Evolutionary conservation across 306 rosid species (phyloP), one percentile per base, ranked within the genome.

Genomic region (Dalbergia cochinchinensis): DNA sequence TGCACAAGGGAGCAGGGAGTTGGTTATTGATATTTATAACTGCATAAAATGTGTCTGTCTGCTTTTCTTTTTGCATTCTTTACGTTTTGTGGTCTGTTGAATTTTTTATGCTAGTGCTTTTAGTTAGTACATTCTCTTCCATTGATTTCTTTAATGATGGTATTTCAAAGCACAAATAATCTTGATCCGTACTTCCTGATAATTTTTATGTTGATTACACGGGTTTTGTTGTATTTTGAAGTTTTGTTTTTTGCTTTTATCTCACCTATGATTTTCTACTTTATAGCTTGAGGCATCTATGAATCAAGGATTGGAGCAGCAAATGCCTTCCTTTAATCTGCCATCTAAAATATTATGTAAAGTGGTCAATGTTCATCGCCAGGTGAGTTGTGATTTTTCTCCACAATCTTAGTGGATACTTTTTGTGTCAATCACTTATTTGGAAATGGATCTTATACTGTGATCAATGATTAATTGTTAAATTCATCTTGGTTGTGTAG

Each of bases 291-390:
- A 94, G 87, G 99, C 99, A 58, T 94, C 99, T 50, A 91, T 94
- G 97, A 94, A 94, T 86, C 99, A 94, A 79, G 97, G 90, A 72
- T 85, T 70, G n/a, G 97, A 94, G 88, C 97, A 91, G 83, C 94
- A 90, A 80, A 94, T 94, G 97, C 99, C 99, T 81, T 94, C 94
- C 81, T 94, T 94, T 78, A 84, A 94, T 80, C 90, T 94, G 18
- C 95, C 97, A 44, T 86, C 95, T 74, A 94, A 94, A 85, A 94
- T 92, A 81, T 87, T 92, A 73, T 94, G 97, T 79, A 88, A 90
- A 92, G 97, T 94, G 83, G 97, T 91, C 83, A 88, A 94, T 85
- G 87, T 92, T 90, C 90, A 78, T 65, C 97, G 92, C 19, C 90
- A 91, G 92, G 99, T 94, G 86, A 62, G 94, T 82, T 81, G 19